Conservation (phyloP, 1,284 basidiomycete genomes). For the Fomitopsis schrenkii region DNA sequence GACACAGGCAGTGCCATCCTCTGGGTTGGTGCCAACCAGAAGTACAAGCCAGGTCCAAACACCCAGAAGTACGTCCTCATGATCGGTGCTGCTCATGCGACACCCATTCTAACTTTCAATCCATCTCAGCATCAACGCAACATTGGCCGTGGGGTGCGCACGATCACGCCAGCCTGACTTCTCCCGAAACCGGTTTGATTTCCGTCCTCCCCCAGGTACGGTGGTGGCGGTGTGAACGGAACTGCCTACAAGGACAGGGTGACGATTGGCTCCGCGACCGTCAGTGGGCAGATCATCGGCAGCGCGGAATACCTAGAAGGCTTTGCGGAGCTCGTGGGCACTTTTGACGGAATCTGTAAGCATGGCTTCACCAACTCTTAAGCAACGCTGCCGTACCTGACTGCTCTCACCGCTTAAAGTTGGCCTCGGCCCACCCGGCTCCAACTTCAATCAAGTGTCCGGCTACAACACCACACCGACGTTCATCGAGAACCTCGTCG, state of each 20-base stretch:
- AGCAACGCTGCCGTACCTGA: background rate
- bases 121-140: constrained; percentile 3
- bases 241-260: constrained; percentile 11
- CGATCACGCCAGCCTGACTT: background rate
- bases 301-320: constrained; percentile 1
- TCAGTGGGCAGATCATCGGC: constrained; percentile 10
- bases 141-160: constrained; percentile 7
- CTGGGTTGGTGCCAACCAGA: constrained; percentile 8
- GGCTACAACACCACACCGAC: constrained; percentile 9
- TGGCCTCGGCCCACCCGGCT: constrained; percentile 10
- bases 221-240: constrained; percentile 9
- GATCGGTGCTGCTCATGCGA: background rate
- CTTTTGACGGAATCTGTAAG: constrained; percentile 12
- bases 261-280: constrained; percentile 9
- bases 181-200: background rate
- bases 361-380: background rate
- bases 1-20: constrained; percentile 14
- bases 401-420: background rate
- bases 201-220: constrained; percentile 3
- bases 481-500: constrained; percentile 10
- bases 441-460: constrained; percentile 7
- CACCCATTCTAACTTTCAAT: background rate
- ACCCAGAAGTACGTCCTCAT: background rate
- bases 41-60: constrained; percentile 7
- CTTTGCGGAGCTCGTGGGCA: constrained; percentile 1